phyloP scores from a whole-genome alignment of 768 basidiomycete genomes.

The Kwoniella mangroviensis region DNA sequence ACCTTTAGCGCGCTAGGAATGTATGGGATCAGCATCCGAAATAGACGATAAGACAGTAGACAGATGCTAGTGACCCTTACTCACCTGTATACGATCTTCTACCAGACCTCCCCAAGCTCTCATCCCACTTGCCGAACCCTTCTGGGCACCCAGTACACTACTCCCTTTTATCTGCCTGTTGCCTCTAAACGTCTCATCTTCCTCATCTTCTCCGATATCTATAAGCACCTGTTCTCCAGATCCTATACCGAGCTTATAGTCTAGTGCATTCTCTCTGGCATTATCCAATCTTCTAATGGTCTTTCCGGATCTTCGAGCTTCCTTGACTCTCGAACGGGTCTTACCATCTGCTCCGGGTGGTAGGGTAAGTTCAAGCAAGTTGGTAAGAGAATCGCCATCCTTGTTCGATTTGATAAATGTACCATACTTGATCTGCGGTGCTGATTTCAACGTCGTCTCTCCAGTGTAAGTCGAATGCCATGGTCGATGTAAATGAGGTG shows the following conservation, averaged over 20 bases:
- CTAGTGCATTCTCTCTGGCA: conserved; percentile 75
- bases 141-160: conserved; percentile 51
- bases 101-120: conserved; percentile 77
- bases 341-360: conserved; percentile 50
- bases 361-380: conserved; percentile 39
- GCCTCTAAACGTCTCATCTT: conserved; percentile 43
- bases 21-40: no score
- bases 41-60: no score
- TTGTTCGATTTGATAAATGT: conserved; percentile 47
- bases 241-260: conserved; percentile 69
- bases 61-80: background rate
- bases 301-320: conserved; percentile 64
- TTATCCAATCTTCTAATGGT: conserved; percentile 65
- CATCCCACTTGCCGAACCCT: conserved; percentile 63
- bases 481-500: conserved; percentile 51
- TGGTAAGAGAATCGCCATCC: conserved; percentile 36
- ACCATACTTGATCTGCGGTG: conserved; percentile 48
- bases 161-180: conserved; percentile 59
- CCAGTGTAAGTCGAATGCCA: conserved; percentile 54
- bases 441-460: conserved; percentile 11
- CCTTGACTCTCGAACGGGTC: conserved; percentile 52
- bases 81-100: conserved; percentile 73
- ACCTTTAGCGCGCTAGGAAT: background rate
- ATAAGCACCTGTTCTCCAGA: conserved; percentile 43
- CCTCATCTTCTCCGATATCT: conserved; percentile 29